A percentile compares a stretch with the other conserved stretches of the same genome.
Evolutionary conservation across 2,329 filamentous ascomycete species (phyloP).

Genomic region (Fusarium sp.): DNA sequence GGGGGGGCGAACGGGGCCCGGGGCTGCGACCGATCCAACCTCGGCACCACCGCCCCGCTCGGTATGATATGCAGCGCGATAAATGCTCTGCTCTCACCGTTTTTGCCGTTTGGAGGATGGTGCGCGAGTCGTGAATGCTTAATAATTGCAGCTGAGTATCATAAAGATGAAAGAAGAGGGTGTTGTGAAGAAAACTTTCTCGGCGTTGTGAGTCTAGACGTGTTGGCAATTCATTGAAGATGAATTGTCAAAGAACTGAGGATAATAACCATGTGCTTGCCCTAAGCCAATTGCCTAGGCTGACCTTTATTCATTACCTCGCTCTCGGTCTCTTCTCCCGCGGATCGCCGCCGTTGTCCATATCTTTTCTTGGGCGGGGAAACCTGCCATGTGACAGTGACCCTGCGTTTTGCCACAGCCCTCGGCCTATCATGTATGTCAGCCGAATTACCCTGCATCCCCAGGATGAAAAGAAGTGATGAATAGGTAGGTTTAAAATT

Average conservation of each 20-base stretch:
- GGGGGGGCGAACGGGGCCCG: constrained; percentile 38
- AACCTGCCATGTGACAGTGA: constrained; percentile 33
- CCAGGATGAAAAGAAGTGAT: neutral
- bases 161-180: neutral
- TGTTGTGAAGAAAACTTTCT: neutral
- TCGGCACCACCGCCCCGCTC: constrained; percentile 35
- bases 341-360: neutral
- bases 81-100: constrained; percentile 8
- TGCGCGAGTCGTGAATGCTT: constrained; percentile 1
- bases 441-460: neutral
- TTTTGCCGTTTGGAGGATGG: constrained; percentile 22
- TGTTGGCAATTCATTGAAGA: neutral
- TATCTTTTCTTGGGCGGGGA: neutral
- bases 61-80: neutral
- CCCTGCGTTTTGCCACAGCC: constrained; percentile 19
- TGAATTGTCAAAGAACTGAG: neutral
- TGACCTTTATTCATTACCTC: neutral
- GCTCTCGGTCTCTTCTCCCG: neutral
- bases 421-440: neutral
- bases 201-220: neutral
- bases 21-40: constrained; percentile 34
- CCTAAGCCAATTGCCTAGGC: neutral
- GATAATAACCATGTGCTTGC: neutral
- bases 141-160: neutral
- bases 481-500: no score